Conservation (phyloP, 2,329 filamentous ascomycete genomes). For the Ilyonectria sp. region DNA sequence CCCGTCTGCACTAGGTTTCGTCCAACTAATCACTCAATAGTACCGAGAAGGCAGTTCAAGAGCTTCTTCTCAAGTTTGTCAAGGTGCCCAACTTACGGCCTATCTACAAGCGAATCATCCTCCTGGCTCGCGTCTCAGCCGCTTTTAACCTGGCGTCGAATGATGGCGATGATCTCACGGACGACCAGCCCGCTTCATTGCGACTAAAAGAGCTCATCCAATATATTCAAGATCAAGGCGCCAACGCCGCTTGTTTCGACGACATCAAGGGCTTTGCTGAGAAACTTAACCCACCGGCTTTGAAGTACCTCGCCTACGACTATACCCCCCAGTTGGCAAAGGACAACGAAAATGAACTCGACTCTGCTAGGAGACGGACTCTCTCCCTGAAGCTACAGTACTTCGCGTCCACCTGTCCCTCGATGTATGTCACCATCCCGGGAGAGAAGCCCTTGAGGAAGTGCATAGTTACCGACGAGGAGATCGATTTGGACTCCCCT, state of each 20-base stretch:
- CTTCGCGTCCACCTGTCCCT: constrained; percentile 58
- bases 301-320: constrained; percentile 57
- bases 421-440: constrained; percentile 41
- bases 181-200: constrained; percentile 48
- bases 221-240: constrained; percentile 56
- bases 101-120: constrained; percentile 58
- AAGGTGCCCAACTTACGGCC: constrained; percentile 51
- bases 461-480: constrained; percentile 45
- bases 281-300: constrained; percentile 57
- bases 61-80: constrained; percentile 50
- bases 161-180: constrained; percentile 49
- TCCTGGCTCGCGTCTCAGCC: constrained; percentile 56
- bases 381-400: constrained; percentile 62
- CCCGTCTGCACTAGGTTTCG: neutral
- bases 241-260: constrained; percentile 60
- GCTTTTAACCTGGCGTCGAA: constrained; percentile 53
- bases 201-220: constrained; percentile 54
- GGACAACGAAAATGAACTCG: constrained; percentile 42
- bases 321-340: constrained; percentile 53
- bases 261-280: constrained; percentile 63
- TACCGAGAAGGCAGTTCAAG: constrained; percentile 45
- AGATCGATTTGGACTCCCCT: constrained; percentile 40
- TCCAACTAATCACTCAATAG: constrained; percentile 42
- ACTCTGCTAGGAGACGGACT: constrained; percentile 49
- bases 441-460: constrained; percentile 38